Base-by-base conservation (phyloP, 192 early-diverging fungal genomes). In the Chytriomyces sp. region DNA sequence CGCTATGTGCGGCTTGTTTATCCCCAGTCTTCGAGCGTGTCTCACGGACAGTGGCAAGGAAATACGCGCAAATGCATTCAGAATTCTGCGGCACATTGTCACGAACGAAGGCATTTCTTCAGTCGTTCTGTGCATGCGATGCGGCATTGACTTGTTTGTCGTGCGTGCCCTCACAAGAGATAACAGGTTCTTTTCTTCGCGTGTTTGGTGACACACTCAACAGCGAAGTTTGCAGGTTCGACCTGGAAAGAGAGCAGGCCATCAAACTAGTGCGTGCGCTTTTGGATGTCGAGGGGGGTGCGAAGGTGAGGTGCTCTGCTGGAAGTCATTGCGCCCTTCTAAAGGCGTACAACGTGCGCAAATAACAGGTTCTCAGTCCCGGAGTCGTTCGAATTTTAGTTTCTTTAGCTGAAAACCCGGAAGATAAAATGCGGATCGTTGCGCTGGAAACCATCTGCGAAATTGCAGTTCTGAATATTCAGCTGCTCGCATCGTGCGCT, bases 361-460 rank as follows among this genome's bases (percentile, higher is more conserved):
- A 35, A 35, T 35, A 35, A 35, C 35, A 35, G 35, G 73, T 89
- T 69, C 69, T 95, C 8, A 84, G 89, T 5, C 88, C 89, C 61
- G 81, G 84, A 18, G 75, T 95, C 26, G 82, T 94, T 48, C 80
- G 94, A n/a, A 85, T 91, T 11, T 72, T 95, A 11, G 90, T 94
- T 6, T 87, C 94, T 3, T 80, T 95, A 24, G 91, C 91, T 18
- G 94, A 95, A 69, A 93, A 94, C 76, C 47, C 82, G 6, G 94
- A 95, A 61, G 93, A 94, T 50, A 91, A 89, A 67, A 73, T 94
- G 57, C 72, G 94, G 48, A 88, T 88, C 69, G 89, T 93, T 5
- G 90, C 90, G 66, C 69, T 95, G 5, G 91, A 94, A 61, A 94
- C 92, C 6, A 80, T 95, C 46, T 91, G 92, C 50, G 94, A 95